Conservation (phyloP, 257 asterid genomes). For the Rauvolfia tetraphylla region DNA sequence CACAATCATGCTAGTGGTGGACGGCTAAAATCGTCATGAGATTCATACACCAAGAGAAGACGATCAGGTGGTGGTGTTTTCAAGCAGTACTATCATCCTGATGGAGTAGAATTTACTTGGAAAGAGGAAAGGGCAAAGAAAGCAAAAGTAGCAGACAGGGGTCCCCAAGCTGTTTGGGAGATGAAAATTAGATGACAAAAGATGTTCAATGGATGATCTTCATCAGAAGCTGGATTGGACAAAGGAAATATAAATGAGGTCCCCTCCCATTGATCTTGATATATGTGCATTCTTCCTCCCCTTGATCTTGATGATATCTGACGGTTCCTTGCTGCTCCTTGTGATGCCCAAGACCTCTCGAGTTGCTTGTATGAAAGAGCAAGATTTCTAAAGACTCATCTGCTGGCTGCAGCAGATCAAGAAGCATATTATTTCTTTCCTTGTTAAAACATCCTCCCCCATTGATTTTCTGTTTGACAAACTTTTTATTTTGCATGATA, state of each 20-base stretch:
- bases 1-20: conserved; percentile 11
- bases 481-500: too few species aligned
- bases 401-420: neutral
- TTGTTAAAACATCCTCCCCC: too few species aligned
- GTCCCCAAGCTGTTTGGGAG: neutral
- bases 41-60: neutral
- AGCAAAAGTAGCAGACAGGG: neutral
- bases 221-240: neutral
- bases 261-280: neutral
- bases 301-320: too few species aligned
- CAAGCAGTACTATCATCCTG: neutral
- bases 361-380: neutral
- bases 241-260: neutral
- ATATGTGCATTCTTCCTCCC: neutral
- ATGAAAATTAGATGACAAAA: neutral
- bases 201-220: neutral
- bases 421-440: too few species aligned
- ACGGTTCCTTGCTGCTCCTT: too few species aligned
- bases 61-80: neutral
- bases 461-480: too few species aligned
- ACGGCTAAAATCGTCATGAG: neutral
- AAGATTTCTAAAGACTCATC: neutral
- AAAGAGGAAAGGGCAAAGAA: neutral
- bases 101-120: too few species aligned
- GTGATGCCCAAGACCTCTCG: neutral